These are phyloP conservation scores for Hymenoscyphus fructigenus DNA, from an alignment of 2,329 filamentous ascomycete genomes.

Conservation along the genomic window DNA sequence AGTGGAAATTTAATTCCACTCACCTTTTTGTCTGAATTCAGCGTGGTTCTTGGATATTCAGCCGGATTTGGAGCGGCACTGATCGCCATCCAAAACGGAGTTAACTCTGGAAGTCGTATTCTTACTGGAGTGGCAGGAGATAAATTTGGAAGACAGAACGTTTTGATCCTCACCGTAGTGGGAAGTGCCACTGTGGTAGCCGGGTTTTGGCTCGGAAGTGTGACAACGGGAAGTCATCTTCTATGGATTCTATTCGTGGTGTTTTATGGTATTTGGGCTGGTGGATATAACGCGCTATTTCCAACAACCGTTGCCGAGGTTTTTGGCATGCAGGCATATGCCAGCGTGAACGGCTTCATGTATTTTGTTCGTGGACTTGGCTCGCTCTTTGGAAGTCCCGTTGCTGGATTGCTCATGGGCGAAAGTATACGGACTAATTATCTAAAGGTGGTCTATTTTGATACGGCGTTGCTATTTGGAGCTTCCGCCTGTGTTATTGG, in stretches of 20 bases:
- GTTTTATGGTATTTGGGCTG: conserved; percentile 44
- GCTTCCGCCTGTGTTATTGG: conserved; percentile 42
- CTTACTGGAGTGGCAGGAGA: conserved; percentile 47
- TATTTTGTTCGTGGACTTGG: conserved; percentile 46
- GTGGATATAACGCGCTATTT: conserved; percentile 47
- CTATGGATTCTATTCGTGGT: conserved; percentile 45
- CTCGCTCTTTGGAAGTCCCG: conserved; percentile 45
- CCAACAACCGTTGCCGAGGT: conserved; percentile 49
- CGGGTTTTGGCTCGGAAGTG: conserved; percentile 39
- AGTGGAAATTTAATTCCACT: conserved; percentile 47
- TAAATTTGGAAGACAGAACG: conserved; percentile 48
- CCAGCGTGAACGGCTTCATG: conserved; percentile 48
- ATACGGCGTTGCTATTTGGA: conserved; percentile 42
- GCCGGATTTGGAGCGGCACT: conserved; percentile 44
- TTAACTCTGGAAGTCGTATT: conserved; percentile 47
- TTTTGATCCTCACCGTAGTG: conserved; percentile 43
- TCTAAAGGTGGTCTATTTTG: conserved; percentile 41
- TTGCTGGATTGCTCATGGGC: conserved; percentile 44
- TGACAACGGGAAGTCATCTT: conserved; percentile 31
- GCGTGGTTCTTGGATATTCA: conserved; percentile 43
- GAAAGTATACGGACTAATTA: conserved; percentile 39
- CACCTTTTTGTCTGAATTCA: conserved; percentile 50
- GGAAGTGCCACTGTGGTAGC: conserved; percentile 40
- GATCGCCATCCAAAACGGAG: conserved; percentile 45
- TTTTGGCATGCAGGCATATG: conserved; percentile 48